Base-by-base conservation (phyloP, 179 eudicot species). In the Heliamphora pulchella region DNA sequence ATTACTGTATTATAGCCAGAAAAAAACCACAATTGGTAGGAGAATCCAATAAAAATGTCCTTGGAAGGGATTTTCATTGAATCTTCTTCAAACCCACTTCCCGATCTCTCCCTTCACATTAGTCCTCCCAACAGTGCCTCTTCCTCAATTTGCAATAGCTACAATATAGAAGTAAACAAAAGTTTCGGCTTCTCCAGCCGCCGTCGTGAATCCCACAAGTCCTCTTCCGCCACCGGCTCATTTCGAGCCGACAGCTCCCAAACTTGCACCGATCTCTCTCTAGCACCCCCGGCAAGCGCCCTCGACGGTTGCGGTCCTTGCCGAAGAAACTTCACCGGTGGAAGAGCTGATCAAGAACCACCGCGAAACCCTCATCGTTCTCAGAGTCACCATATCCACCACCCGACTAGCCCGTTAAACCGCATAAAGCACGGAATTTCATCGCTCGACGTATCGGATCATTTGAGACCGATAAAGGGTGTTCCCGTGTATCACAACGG, bases 401-500 rank as follows among this genome's bases (percentile, higher is more conserved):
- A 2, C 17, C 41, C 75, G 0, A 54, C 43, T 3, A 70, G 75
- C 69, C 85, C 74, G 43, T n/a, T 80, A 20, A 75, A 80, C 50
- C 75, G 67, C 59, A 50, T 79, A 50, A 81, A 80, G 69, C 82
- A 82, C 10, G 85, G 86, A 13, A 82, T 80, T 71, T 86, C 85
- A 0, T 47, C 78, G 57, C 51, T 84, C 3, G 82, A 83, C 14
- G 82, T 78, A 51, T 83, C 89, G 5, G 88, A 83, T 48, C 79
- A 81, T 2, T 75, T 87, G 43, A 79, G 89, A 83, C 96, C 94
- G 79, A 91, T 91, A 54, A 87, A 87, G 80, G 96, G 94, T 22
- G 87, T 90, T 76, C 94, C 94, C 3, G 87, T 91, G 0, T 91
- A 90, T 84, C 92, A 90, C 84, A 90, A 88, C 81, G 88, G 85